Base-by-base conservation (phyloP, 2,329 filamentous ascomycete species). In the Knoxdaviesia capensis region DNA sequence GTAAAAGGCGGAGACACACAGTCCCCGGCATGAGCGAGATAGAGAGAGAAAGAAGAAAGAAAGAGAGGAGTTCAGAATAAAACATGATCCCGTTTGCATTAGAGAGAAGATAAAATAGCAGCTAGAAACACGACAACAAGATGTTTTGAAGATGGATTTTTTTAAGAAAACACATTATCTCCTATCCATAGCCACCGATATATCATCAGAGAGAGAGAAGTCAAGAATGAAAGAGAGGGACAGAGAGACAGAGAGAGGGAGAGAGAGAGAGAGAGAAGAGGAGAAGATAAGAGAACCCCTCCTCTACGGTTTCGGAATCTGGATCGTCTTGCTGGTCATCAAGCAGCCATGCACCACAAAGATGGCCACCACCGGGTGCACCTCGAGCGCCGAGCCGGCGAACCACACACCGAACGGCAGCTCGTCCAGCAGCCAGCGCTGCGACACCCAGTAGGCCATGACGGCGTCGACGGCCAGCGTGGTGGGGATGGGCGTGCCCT, bases 401-500 rank as follows among this genome's bases (percentile, higher is more conserved):
- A 75, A 65, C 63, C 74, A 68, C 28, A 78, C 61, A 36, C 90
- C 88, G 32, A 81, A 59, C 6, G 90, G 90, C n/a, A 98, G 60
- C 44, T 77, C 65, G 29, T 82, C 77, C 46, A 84, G 68, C 38
- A 88, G 69, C 82, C 82, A 88, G 47, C 80, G 80, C 50, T 84
- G 69, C 44, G 70, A 76, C 31, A 92, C 73, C 80, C 86, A 96
- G 62, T 80, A 94, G 31, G 80, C 83, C 83, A 96, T 94, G 44
- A 93, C 53, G 9, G 69, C 74, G 47, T 84, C 85, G 50, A 93
- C 76, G 2, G 70, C 77, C 29, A 96, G 66, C 29, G 82, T 87
- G 3, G 86, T 96, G 1, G 90, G 90, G 53, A 96, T 94, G 1
- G 90, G 90, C 0, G 88, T 93, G 51, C 90, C 90, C 63, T 98